A percentile compares a stretch with the other conserved stretches of the same genome.
Conservation (phyloP, 2,329 filamentous ascomycete species). For the Elsinoe arachidis region DNA sequence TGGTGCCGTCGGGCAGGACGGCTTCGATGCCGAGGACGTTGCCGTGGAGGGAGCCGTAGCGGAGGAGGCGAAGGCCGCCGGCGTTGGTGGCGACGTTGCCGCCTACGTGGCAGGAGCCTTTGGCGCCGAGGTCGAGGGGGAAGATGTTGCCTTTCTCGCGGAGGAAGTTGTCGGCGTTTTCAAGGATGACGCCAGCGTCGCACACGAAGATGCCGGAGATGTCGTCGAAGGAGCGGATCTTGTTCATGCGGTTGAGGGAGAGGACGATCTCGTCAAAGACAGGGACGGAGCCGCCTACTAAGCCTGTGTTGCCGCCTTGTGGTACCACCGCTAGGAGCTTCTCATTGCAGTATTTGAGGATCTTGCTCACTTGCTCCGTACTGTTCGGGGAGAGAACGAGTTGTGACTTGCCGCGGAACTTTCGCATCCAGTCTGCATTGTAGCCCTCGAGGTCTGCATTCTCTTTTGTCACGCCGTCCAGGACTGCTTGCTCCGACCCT, state of each 20-base stretch:
- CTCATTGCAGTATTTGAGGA: slow-evolving; percentile 92
- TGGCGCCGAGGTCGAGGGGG: slow-evolving; percentile 92
- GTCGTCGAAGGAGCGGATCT: slow-evolving; percentile 84
- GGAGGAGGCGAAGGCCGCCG: slow-evolving; percentile 76
- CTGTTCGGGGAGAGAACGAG: slow-evolving; percentile 78
- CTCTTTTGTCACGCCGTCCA: slow-evolving; percentile 72
- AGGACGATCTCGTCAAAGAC: slow-evolving; percentile 98
- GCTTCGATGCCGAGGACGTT: slow-evolving; percentile 88
- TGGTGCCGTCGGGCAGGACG: slow-evolving; percentile 84
- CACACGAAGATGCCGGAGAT: slow-evolving; percentile 83
- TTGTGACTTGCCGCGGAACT: slow-evolving; percentile 84
- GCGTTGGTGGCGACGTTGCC: slow-evolving; percentile 96
- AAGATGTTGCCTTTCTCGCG: slow-evolving; percentile 81
- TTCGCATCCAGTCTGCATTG: slow-evolving; percentile 98
- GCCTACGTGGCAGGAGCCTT: slow-evolving; percentile 92
- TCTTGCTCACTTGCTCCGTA: slow-evolving; percentile 80
- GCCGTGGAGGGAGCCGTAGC: slow-evolving; percentile 91
- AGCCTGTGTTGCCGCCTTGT: slow-evolving; percentile 91
- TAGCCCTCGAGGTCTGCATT: slow-evolving; percentile 76
- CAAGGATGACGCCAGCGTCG: slow-evolving; percentile 85
- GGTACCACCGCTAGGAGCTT: slow-evolving; percentile 87
- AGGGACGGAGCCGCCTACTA: slow-evolving; percentile 90
- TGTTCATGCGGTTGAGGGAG: slow-evolving; percentile 82
- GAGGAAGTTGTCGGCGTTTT: slow-evolving; percentile 78
- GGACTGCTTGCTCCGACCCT: slow-evolving; percentile 66